Evolutionary conservation across 257 asterid species (phyloP), one percentile per base, ranked within the genome.

Genomic region (Fraxinus quadrangulata): DNA sequence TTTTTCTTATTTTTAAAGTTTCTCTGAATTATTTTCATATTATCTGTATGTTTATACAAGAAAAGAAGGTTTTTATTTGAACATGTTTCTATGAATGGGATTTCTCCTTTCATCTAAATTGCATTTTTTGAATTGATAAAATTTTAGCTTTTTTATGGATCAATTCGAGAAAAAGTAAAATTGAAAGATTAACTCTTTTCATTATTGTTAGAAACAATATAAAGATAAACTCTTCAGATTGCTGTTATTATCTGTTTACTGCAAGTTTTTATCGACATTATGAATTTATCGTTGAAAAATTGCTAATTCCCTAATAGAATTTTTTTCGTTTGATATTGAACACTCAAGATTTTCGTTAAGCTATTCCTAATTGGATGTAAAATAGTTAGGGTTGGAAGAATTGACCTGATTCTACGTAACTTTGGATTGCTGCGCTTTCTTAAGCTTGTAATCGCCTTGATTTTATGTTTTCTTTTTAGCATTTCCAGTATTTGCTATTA

Each of bases 11-110:
- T 72, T 47, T 11, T 67, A 5, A 70, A 30, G 23, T 71, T 63
- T 31, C 42, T 66, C 19, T 28, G 16, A 36, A 24, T 56, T 17
- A 1, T 75, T 39, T 67, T 10, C 14, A 21, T 65, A 31, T 37
- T 70, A 78, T 76, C 73, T 72, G 71, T 74, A 39, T 72, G 63
- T 63, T 51, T 80, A 16, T 75, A 26, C 67, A 24, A 63, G 75
- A 81, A 47, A 49, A 19, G 76, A 65, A 54, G 74, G 69, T 42
- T 13, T 40, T 61, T 77, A 10, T 74, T 11, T 74, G 13, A 47
- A 69, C 39, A 42, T 37, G 61, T 76, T 51, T 51, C 9, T 34
- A 16, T n/a, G 33, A 23, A 59, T 16, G 74, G 77, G 5, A 24
- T 28, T 80, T 16, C 66, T 6, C 36, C 12, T 3, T 4, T 28